Conservation (phyloP, 805 yeast species). For the Metschnikowia continentalis region DNA sequence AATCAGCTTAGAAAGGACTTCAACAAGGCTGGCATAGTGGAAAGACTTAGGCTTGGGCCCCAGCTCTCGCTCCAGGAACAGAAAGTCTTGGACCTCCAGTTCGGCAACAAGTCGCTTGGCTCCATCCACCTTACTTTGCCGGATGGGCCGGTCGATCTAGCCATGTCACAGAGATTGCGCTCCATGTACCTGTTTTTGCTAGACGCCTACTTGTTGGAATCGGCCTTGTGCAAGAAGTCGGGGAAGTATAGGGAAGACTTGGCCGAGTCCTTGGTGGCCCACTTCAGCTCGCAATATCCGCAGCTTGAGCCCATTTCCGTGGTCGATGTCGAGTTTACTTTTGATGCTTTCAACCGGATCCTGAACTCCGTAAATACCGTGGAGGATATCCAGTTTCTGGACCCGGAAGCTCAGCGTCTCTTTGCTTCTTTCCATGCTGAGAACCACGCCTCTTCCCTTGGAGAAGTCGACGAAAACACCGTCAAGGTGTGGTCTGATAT, state of each 20-base stretch:
- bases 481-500: slow-evolving; percentile 29
- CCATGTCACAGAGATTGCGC: slow-evolving; percentile 14
- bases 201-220: slow-evolving; percentile 24
- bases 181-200: slow-evolving; percentile 21
- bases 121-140: not conserved
- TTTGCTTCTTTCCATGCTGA: slow-evolving; percentile 7
- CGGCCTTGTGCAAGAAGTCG: slow-evolving; percentile 9
- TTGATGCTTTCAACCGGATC: slow-evolving; percentile 28
- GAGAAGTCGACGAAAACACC: slow-evolving; percentile 1
- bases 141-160: slow-evolving; percentile 19
- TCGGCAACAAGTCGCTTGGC: not conserved
- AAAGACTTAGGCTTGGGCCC: slow-evolving; percentile 21
- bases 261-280: slow-evolving; percentile 8
- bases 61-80: slow-evolving; percentile 13
- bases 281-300: slow-evolving; percentile 20
- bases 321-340: slow-evolving; percentile 24
- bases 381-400: slow-evolving; percentile 26
- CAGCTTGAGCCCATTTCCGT: slow-evolving; percentile 20
- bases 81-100: slow-evolving; percentile 2
- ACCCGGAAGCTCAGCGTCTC: slow-evolving; percentile 23
- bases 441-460: not conserved
- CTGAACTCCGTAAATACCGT: slow-evolving; percentile 23
- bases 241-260: not conserved
- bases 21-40: slow-evolving; percentile 23
- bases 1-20: slow-evolving; percentile 19